These are phyloP conservation scores for Papiliotrema nemorosa DNA, from an alignment of 1,284 basidiomycete genomes.

Conservation along the genomic window DNA sequence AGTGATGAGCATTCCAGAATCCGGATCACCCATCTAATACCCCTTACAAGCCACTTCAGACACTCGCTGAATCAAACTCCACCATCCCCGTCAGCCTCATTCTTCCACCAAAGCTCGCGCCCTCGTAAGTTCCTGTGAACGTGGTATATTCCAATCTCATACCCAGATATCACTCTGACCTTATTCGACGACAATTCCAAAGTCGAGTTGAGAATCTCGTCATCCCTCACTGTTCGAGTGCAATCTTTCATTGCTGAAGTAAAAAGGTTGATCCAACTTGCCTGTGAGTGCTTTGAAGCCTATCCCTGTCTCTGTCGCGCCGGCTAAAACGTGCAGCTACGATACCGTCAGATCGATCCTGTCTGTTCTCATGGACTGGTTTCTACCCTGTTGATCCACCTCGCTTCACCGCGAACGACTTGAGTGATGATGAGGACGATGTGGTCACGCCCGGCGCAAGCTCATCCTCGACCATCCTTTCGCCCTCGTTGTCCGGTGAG, in stretches of 20 bases:
- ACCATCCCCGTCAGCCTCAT: constrained; percentile 40
- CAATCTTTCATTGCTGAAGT: constrained; percentile 32
- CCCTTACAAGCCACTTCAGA: constrained; percentile 24
- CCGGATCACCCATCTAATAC: constrained; percentile 25
- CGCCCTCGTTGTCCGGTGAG: constrained; percentile 6
- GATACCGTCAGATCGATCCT: neutral
- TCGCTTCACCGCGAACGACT: neutral
- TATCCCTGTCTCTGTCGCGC: too few species aligned
- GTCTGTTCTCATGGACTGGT: constrained; percentile 20
- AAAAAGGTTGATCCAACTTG: constrained; percentile 13
- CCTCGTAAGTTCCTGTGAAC: constrained; percentile 28
- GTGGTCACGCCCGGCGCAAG: neutral
- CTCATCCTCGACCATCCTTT: neutral
- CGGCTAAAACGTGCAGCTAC: too few species aligned
- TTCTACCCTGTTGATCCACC: constrained; percentile 28
- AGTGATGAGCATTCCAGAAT: constrained; percentile 2
- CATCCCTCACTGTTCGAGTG: constrained; percentile 23
- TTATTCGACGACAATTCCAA: constrained; percentile 61
- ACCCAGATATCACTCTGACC: constrained; percentile 26
- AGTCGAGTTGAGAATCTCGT: constrained; percentile 71
- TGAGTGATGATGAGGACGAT: constrained; percentile 5
- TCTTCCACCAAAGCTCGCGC: constrained; percentile 42
- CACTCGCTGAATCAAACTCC: constrained; percentile 36
- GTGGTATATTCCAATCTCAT: constrained; percentile 5
- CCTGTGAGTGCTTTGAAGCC: constrained; percentile 16